phyloP scores from a whole-genome alignment of 768 basidiomycete genomes.

The Termitomyces sp. region DNA sequence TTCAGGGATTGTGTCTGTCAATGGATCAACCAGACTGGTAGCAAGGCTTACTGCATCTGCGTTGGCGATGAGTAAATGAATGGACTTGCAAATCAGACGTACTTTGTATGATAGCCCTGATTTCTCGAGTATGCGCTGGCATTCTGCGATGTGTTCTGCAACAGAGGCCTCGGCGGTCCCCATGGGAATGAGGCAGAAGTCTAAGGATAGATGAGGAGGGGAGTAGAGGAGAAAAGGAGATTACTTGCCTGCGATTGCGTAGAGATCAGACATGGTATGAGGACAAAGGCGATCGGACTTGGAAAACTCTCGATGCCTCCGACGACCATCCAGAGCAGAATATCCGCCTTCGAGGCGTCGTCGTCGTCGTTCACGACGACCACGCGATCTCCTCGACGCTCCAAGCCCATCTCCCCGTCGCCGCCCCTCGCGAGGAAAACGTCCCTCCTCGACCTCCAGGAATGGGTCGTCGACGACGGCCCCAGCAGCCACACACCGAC shows the following conservation, averaged over 20 bases:
- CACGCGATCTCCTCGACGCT: slow-evolving; percentile 38
- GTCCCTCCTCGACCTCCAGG: slow-evolving; percentile 67
- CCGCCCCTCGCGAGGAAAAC: slow-evolving; percentile 52
- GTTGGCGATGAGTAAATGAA: background rate
- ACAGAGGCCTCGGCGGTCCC: slow-evolving; percentile 77
- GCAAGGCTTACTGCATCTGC: slow-evolving; percentile 64
- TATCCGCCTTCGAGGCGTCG: slow-evolving; percentile 63
- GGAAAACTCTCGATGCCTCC: slow-evolving; percentile 33
- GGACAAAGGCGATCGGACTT: slow-evolving; percentile 9
- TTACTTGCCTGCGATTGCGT: slow-evolving; percentile 68
- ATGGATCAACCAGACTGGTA: background rate
- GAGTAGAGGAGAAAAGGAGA: background rate
- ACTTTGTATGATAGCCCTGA: slow-evolving; percentile 84
- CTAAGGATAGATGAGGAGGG: slow-evolving; percentile 30
- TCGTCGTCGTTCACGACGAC: slow-evolving; percentile 25
- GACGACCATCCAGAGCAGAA: slow-evolving; percentile 51
- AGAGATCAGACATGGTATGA: slow-evolving; percentile 45
- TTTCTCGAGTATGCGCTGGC: slow-evolving; percentile 77
- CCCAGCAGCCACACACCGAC: slow-evolving; percentile 28
- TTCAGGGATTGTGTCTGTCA: slow-evolving; percentile 23
- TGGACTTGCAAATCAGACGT: background rate
- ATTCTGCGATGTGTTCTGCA: slow-evolving; percentile 77
- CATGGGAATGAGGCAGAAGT: slow-evolving; percentile 88
- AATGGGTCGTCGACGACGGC: slow-evolving; percentile 71
- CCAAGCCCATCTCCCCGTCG: slow-evolving; percentile 41